Evolutionary conservation across 2,329 filamentous ascomycete genomes (phyloP), one percentile per base, ranked within the genome.

Genomic region (Curvularia sp.): DNA sequence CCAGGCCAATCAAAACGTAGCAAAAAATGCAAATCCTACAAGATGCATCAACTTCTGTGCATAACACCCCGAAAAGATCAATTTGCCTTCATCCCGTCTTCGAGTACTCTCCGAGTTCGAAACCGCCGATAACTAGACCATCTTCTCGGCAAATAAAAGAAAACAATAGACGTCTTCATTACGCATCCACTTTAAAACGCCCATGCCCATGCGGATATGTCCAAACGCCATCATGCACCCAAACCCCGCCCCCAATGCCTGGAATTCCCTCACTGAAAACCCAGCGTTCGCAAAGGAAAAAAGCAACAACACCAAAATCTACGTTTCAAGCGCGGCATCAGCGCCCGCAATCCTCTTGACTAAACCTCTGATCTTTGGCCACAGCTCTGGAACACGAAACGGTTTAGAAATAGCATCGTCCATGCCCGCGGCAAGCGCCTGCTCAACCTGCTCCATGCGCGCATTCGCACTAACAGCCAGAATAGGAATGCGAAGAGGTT

Each of bases 381-480:
- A 69, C 10, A 70, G 34, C 32, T 71, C 67, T 13, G 67, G 68
- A 52, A 69, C 66, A 1, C 68, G 53, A 23, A 71, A 71, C 1
- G 68, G 67, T 42, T 70, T 72, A 1, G 68, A 61, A 13, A 73
- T 73, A 3, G 66, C 65, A 51, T 70, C 68, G 9, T 74, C 73
- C 72, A 76, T 75, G 1, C 72, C 74, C 2, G 71, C 69, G 0
- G 63, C 63, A 10, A 75, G 51, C 12, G 73, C 72, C 25, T 68
- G 58, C 9, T 68, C 55, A 3, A 76, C 59, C 57, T 76, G 74
- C 52, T 76, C 72, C 49, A 64, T 68, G 23, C 74, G 62, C 5
- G 73, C 74, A 60, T 77, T 76, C 1, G 74, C 73, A 41, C 72
- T 77, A 2, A 76, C 72, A 10, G 73, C 74, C 4, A 76, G 57